A percentile compares a stretch with the other conserved stretches of the same genome.
Conservation (phyloP, 164 flowering plant species). For the Vitis rupestris region DNA sequence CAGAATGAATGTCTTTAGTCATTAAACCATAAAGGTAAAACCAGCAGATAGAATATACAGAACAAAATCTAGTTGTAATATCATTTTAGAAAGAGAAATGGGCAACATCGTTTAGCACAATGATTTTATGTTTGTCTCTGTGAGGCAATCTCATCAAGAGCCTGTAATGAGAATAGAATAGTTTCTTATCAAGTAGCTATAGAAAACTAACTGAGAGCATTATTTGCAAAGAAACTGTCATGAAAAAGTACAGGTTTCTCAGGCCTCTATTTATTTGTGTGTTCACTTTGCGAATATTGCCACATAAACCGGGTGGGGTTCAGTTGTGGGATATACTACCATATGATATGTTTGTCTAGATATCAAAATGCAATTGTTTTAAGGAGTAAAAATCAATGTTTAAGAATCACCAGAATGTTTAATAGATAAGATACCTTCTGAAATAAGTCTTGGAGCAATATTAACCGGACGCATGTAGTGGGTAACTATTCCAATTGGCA, state of each 20-base stretch:
- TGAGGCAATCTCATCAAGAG: background rate
- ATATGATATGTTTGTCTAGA: too few species aligned
- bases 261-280: too few species aligned
- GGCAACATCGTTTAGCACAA: background rate
- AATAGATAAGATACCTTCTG: conserved; percentile 51
- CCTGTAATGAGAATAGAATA: background rate
- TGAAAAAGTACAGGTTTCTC: too few species aligned
- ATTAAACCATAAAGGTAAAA: too few species aligned
- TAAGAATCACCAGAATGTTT: background rate
- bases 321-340: too few species aligned
- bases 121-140: background rate
- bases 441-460: conserved; percentile 78
- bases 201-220: too few species aligned
- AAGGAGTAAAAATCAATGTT: background rate
- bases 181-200: background rate
- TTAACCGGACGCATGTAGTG: conserved; percentile 91
- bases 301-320: too few species aligned
- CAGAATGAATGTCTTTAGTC: background rate
- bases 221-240: too few species aligned
- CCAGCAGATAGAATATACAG: background rate
- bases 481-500: conserved; percentile 69
- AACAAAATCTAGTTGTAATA: background rate
- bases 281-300: too few species aligned
- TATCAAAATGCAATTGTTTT: too few species aligned
- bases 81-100: background rate